Evolutionary conservation across 1,139 yeast species (phyloP).

Genomic region (Candida albicans): DNA sequence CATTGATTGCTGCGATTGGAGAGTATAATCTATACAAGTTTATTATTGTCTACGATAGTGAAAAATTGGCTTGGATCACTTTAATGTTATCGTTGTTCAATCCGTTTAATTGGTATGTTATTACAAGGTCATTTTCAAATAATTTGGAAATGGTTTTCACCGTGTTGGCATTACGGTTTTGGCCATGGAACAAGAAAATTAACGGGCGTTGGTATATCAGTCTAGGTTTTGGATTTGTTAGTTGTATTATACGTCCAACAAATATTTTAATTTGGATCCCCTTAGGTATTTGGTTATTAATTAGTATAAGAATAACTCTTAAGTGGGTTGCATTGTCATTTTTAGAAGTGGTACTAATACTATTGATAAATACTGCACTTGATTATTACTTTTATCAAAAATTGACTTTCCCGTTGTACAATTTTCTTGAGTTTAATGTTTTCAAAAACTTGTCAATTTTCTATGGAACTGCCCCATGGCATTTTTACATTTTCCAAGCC

Average conservation of each 20-base stretch:
- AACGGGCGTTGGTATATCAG: constrained; percentile 20
- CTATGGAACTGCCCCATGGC: constrained; percentile 85
- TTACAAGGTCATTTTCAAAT: constrained; percentile 85
- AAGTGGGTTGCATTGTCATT: constrained; percentile 16
- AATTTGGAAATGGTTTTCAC: constrained; percentile 77
- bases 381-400: constrained; percentile 65
- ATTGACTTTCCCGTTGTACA: constrained; percentile 61
- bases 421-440: constrained; percentile 76
- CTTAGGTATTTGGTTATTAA: constrained; percentile 42
- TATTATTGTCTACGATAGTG: constrained; percentile 36
- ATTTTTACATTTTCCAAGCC: constrained; percentile 81
- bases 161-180: constrained; percentile 63
- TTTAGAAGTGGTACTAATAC: constrained; percentile 20
- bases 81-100: constrained; percentile 59
- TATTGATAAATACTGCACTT: constrained; percentile 37
- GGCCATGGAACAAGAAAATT: constrained; percentile 59
- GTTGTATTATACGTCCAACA: constrained; percentile 80
- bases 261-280: constrained; percentile 73
- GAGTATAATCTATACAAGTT: constrained; percentile 62
- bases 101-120: constrained; percentile 80
- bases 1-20: constrained; percentile 66
- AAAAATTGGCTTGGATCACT: constrained; percentile 44
- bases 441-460: constrained; percentile 71
- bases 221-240: constrained; percentile 48
- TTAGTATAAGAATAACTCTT: constrained; percentile 2